A percentile compares a stretch with the other conserved stretches of the same genome.
Evolutionary conservation across 1,284 basidiomycete species (phyloP).

Genomic region (Leccinum subrobustum): DNA sequence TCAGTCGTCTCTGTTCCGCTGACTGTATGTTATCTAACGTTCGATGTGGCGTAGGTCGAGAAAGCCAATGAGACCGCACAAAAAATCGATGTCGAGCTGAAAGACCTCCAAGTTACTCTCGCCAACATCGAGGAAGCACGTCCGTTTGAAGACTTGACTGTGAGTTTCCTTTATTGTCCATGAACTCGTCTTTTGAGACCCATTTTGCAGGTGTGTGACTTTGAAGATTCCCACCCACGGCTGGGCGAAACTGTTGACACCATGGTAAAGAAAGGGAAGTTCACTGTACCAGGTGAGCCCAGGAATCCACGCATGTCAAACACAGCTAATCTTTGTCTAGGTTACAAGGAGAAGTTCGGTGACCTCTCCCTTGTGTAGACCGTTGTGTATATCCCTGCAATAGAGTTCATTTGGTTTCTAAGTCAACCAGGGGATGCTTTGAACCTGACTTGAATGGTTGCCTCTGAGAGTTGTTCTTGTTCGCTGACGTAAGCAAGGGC

Average conservation of each 20-base stretch:
- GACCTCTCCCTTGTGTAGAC: slow-evolving; percentile 86
- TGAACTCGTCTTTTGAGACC: not conserved
- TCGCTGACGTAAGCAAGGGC: slow-evolving; percentile 19
- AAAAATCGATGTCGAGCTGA: slow-evolving; percentile 92
- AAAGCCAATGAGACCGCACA: slow-evolving; percentile 89
- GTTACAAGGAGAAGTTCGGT: slow-evolving; percentile 93
- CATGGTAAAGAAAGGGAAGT: slow-evolving; percentile 99
- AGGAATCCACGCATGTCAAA: not conserved
- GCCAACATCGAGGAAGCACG: slow-evolving; percentile 98
- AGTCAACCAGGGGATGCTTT: not conserved
- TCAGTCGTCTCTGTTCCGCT: slow-evolving; percentile 44
- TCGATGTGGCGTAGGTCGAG: slow-evolving; percentile 58
- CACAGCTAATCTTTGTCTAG: slow-evolving; percentile 37
- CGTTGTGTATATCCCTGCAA: slow-evolving; percentile 22
- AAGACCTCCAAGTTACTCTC: slow-evolving; percentile 90
- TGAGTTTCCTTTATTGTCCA: slow-evolving; percentile 39
- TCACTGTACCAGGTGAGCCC: slow-evolving; percentile 86
- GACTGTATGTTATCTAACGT: slow-evolving; percentile 1
- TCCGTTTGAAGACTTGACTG: slow-evolving; percentile 96
- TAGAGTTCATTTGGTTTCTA: slow-evolving; percentile 17
- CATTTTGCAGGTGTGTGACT: slow-evolving; percentile 73
- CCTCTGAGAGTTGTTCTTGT: not conserved
- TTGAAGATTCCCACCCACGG: slow-evolving; percentile 91
- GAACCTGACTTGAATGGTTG: not conserved
- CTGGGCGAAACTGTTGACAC: slow-evolving; percentile 91